Base-by-base conservation (phyloP, 345 rosid species). In the Ceriops tagal region DNA sequence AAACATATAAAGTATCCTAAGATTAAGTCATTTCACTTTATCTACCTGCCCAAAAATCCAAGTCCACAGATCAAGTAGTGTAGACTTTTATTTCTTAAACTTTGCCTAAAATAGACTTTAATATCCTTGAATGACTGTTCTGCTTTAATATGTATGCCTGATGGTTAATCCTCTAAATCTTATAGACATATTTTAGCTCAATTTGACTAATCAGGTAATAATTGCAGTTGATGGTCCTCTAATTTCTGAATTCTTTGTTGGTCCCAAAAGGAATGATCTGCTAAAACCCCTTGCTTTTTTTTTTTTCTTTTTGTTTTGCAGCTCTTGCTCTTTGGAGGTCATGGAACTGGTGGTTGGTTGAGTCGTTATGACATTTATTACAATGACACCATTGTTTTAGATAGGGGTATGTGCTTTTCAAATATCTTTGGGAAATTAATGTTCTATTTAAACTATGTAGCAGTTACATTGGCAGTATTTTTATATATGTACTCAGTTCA, bases 311-410 rank as follows among this genome's bases (percentile, higher is more conserved):
- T 34, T 21, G 51, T 7, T 30, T 71, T 84, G 78, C 86, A 95
- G 99, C 93, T 95, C 71, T 80, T 95, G 82, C 77, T 95, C 79
- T 95, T 92, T 76, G 99, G 99, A 69, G 99, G 99, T 65, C 98
- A 92, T 74, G 96, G 97, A 64, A 95, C 96, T 71, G 98, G 99
- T 65, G 99, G 99, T 68, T 95, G 97, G 99, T 81, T 95, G 72
- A 95, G 93, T 78, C 98, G 97, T 64, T 95, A 95, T 67, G 96
- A 95, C 70, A 86, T 95, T 66, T 95, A 92, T 79, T 90, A 90
- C 73, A 87, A 95, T 72, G 99, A 95, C 71, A 87, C 84, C 79
- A 71, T 92, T 62, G 80, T 95, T 69, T 83, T 95, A 77, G 99
- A 95, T 71, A 83, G 99, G 82, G 89, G 99, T 95, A 74, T 73